Base-by-base conservation (phyloP, 2,329 filamentous ascomycete species). In the Claviceps maximensis region DNA sequence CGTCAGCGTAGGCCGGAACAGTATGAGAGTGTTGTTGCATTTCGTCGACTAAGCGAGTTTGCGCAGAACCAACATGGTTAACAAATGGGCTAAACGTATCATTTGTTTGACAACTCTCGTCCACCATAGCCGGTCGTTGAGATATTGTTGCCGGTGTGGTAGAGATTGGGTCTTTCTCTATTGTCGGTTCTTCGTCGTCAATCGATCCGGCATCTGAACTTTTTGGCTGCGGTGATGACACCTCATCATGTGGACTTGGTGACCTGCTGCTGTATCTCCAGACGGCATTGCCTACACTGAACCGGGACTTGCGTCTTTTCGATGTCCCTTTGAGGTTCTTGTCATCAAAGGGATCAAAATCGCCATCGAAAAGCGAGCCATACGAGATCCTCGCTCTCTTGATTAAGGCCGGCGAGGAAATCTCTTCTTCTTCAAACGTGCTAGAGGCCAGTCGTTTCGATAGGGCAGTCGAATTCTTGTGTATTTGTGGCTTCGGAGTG, bases 211-310 rank as follows among this genome's bases (percentile, higher is more conserved):
- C 57, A n/a, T 60, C 56, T 6, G 52, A 40, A 17, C 47, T 53
- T 51, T 59, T 57, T 10, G 64, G 61, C 12, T n/a, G 36, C 36
- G 36, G 36, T n/a, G 36, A 38, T 25, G 41, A 19, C 21, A n/a
- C 56, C 41, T 75, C 68, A 36, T 73, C 75, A 61, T 84, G 78
- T 2, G 87, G 86, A 51, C 83, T 90, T 8, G 81, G 82, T 1
- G 86, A 85, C 53, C 80, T 77, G 61, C 84, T 86, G 23, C 76
- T 75, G 61, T 90, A 86, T 57, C 78, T 83, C 91, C 91, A 96
- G 29, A 79, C 74, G 31, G 74, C 78, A 61, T 81, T 83, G 50
- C 80, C 74, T 56, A 83, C 74, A 54, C 83, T 79, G 65, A 86
- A 86, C 46, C 82, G 81, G 8, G 84, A 81, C 52, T 80, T 78